A percentile compares a stretch with the other conserved stretches of the same genome.
Conservation (phyloP, 108 stramenopile genomes). For the Mediolabrus comicus region DNA sequence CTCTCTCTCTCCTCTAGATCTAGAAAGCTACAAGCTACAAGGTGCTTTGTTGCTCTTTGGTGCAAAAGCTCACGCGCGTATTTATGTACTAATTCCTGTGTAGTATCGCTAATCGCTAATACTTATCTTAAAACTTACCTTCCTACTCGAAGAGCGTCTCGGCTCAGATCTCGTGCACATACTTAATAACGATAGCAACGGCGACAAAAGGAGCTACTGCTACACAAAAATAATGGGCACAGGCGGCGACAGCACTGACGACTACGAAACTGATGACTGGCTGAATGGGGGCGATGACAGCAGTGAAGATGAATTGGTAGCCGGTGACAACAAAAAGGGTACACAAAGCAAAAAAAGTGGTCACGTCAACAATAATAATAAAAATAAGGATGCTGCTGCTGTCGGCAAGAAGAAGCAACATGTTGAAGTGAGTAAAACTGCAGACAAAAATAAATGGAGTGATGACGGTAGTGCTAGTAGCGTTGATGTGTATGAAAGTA, state of each 20-base stretch:
- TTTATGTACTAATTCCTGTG: too few relatives aligned
- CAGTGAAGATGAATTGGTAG: conserved; percentile 6
- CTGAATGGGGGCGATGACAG: neutral
- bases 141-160: too few relatives aligned
- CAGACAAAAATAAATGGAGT: neutral
- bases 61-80: too few relatives aligned
- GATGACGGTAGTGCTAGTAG: neutral
- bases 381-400: neutral
- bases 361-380: neutral
- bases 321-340: neutral
- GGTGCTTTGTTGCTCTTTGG: too few relatives aligned
- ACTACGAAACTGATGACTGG: conserved; percentile 23
- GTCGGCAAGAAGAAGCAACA: neutral
- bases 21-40: too few relatives aligned
- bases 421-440: neutral
- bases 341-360: neutral
- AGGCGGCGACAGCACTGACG: conserved; percentile 10
- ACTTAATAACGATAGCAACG: too few relatives aligned
- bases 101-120: too few relatives aligned
- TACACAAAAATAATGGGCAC: neutral
- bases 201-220: too few relatives aligned
- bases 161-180: too few relatives aligned
- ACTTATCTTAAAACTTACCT: too few relatives aligned
- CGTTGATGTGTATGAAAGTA: neutral
- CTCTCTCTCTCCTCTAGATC: too few relatives aligned